phyloP scores from a whole-genome alignment of 2,329 filamentous ascomycete species.

The Phaeosphaeriaceae sp. region DNA sequence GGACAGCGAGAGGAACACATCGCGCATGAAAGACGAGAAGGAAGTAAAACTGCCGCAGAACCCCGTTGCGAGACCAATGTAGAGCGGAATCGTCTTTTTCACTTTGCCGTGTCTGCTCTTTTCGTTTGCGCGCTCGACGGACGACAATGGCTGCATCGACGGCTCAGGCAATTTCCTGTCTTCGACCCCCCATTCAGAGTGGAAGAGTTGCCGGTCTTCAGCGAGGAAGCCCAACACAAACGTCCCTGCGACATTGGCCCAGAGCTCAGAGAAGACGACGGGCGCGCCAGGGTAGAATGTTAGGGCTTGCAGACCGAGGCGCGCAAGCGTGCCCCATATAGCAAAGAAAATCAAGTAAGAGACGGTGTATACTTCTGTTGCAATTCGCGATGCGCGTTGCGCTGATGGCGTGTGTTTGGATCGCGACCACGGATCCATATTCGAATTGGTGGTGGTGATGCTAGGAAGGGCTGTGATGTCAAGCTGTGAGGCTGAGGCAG shows the following conservation, averaged over 20 bases:
- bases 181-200: conserved; percentile 66
- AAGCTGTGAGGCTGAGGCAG: conserved; percentile 22
- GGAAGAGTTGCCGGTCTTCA: conserved; percentile 80
- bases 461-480: conserved; percentile 40
- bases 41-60: conserved; percentile 91
- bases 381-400: conserved; percentile 31
- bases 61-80: conserved; percentile 83
- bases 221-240: conserved; percentile 84
- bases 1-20: conserved; percentile 78
- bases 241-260: conserved; percentile 87
- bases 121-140: conserved; percentile 45
- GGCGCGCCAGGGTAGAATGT: conserved; percentile 82
- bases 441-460: conserved; percentile 16
- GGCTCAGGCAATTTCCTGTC: conserved; percentile 28
- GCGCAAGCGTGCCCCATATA: conserved; percentile 81
- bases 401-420: conserved; percentile 18
- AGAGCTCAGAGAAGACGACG: conserved; percentile 75
- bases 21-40: conserved; percentile 85
- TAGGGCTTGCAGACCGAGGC: conserved; percentile 79
- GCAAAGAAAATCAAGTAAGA: conserved; percentile 88
- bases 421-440: conserved; percentile 11
- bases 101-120: conserved; percentile 53
- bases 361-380: conserved; percentile 65
- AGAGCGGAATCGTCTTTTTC: conserved; percentile 89
- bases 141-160: neutral